These are phyloP conservation scores for Cercospora beticola DNA, from an alignment of 2,329 filamentous ascomycete species.

Conservation along the genomic window DNA sequence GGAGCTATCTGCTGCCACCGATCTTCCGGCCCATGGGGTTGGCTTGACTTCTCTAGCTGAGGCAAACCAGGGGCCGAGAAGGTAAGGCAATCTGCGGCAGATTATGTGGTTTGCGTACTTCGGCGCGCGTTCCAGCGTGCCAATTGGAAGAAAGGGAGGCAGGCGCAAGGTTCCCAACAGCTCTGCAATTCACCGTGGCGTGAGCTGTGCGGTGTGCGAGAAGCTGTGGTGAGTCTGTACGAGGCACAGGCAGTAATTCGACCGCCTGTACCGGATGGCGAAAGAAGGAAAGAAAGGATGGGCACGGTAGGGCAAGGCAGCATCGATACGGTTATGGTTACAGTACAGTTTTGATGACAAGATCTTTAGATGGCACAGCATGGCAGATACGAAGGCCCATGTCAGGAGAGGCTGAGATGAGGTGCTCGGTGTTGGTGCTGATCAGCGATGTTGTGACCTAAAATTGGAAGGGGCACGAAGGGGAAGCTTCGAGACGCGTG, in stretches of 20 bases:
- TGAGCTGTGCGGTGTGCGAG: not conserved
- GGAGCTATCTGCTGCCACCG: not conserved
- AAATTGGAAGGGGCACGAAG: constrained; percentile 2
- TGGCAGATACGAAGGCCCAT: not conserved
- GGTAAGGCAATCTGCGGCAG: not conserved
- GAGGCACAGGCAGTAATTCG: not conserved
- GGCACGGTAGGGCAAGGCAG: not conserved
- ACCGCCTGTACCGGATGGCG: not conserved
- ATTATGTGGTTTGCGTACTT: not conserved
- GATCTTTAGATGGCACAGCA: not conserved
- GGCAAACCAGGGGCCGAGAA: not conserved
- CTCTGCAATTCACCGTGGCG: not conserved
- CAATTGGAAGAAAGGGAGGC: not conserved
- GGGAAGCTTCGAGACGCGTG: constrained; percentile 5
- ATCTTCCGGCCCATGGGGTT: not conserved
- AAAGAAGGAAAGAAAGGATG: not conserved
- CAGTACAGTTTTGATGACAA: not conserved
- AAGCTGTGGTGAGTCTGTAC: not conserved
- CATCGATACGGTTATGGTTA: not conserved
- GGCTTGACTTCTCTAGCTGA: not conserved
- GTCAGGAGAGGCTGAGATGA: not conserved
- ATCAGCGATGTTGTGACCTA: not conserved
- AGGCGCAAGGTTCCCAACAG: not conserved
- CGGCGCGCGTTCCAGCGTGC: not conserved
- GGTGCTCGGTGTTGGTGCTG: too few species aligned